Conservation (phyloP, 2,329 filamentous ascomycete genomes). For the Teratosphaeria pseudoeucalypti region DNA sequence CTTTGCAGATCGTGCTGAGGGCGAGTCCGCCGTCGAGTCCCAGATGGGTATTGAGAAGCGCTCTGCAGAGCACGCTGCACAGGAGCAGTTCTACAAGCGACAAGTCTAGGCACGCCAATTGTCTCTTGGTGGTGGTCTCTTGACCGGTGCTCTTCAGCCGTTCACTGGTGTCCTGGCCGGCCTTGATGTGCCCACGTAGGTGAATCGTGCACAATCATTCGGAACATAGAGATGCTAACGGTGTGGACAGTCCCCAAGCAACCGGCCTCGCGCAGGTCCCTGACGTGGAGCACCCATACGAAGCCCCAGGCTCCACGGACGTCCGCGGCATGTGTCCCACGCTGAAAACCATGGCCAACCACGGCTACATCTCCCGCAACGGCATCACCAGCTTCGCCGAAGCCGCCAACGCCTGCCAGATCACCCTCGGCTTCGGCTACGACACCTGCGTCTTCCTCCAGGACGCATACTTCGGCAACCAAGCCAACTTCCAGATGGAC, state of each 20-base stretch:
- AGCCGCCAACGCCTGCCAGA: slow-evolving; percentile 20
- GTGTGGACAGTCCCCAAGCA: slow-evolving; percentile 9
- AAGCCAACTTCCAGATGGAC: slow-evolving; percentile 17
- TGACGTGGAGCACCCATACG: slow-evolving; percentile 17
- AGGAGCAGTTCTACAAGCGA: slow-evolving; percentile 11
- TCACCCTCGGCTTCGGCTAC: slow-evolving; percentile 18
- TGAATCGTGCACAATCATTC: not conserved
- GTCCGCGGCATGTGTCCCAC: slow-evolving; percentile 15
- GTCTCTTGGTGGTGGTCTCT: slow-evolving; percentile 10
- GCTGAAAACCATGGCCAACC: slow-evolving; percentile 17
- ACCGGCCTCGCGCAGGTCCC: slow-evolving; percentile 12
- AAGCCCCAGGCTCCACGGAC: slow-evolving; percentile 10
- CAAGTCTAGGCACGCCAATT: slow-evolving; percentile 6
- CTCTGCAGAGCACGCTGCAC: slow-evolving; percentile 7
- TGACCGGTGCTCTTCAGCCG: slow-evolving; percentile 17
- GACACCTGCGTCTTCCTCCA: slow-evolving; percentile 6
- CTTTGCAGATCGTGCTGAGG: slow-evolving; percentile 10
- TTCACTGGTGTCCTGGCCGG: slow-evolving; percentile 13
- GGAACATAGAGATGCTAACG: not conserved
- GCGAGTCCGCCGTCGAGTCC: slow-evolving; percentile 6
- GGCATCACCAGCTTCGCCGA: slow-evolving; percentile 21
- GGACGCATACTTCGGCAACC: slow-evolving; percentile 18
- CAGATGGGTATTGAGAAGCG: slow-evolving; percentile 6
- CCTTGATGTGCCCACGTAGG: slow-evolving; percentile 15
- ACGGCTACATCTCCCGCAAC: slow-evolving; percentile 18